Conservation (phyloP, 2,329 filamentous ascomycete genomes). For the Sporothrix brunneoviolacea region DNA sequence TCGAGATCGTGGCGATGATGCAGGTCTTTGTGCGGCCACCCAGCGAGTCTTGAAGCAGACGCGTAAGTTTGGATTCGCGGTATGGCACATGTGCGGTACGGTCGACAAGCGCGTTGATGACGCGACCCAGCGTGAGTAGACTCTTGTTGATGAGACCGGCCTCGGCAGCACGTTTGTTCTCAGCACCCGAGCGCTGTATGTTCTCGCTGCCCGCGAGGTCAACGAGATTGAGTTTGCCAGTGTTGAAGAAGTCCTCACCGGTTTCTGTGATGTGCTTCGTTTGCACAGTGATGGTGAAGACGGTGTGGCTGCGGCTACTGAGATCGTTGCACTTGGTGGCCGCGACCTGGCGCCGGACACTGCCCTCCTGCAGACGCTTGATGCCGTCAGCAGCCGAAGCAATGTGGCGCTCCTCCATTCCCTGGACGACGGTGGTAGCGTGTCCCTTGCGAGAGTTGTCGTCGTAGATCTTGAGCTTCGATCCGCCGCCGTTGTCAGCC, state of each 20-base stretch:
- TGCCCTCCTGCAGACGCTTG: slow-evolving; percentile 80
- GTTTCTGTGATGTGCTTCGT: slow-evolving; percentile 74
- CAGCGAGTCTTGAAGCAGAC: slow-evolving; percentile 90
- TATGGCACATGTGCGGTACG: slow-evolving; percentile 81
- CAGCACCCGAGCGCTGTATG: slow-evolving; percentile 91
- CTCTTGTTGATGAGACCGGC: slow-evolving; percentile 98
- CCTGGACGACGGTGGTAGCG: slow-evolving; percentile 80
- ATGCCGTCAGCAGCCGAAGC: slow-evolving; percentile 79
- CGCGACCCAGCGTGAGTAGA: slow-evolving; percentile 84
- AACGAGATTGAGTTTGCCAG: slow-evolving; percentile 92
- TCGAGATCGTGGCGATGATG: slow-evolving; percentile 95
- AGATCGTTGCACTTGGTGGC: slow-evolving; percentile 99
- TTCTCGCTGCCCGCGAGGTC: slow-evolving; percentile 97
- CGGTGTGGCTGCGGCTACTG: slow-evolving; percentile 92
- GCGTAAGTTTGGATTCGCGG: slow-evolving; percentile 91
- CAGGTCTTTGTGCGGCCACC: slow-evolving; percentile 95
- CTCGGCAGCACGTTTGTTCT: slow-evolving; percentile 95
- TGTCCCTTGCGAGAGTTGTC: slow-evolving; percentile 83
- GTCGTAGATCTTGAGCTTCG: slow-evolving; percentile 91
- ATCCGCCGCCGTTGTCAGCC: slow-evolving; percentile 42
- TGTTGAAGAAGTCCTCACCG: slow-evolving; percentile 83
- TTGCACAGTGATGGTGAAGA: slow-evolving; percentile 92
- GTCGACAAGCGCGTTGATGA: slow-evolving; percentile 96
- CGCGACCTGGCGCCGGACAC: slow-evolving; percentile 92
- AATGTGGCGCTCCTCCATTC: slow-evolving; percentile 96